Evolutionary conservation across 768 basidiomycete species (phyloP), one percentile per base, ranked within the genome.

Genomic region (Scleroderma bovista): DNA sequence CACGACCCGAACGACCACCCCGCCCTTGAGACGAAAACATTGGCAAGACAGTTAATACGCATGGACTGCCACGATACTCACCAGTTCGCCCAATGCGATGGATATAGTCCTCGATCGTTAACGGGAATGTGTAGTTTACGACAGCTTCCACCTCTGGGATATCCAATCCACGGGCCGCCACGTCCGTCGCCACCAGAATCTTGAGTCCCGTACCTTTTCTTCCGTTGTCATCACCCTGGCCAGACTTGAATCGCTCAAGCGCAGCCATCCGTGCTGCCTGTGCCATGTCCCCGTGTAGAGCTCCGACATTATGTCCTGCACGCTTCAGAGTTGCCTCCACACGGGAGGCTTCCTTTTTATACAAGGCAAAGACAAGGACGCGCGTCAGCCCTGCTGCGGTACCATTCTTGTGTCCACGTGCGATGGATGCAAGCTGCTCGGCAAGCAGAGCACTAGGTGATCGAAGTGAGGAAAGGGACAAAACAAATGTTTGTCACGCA

Each of bases 261-360:
- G 93, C 85, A 40, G 87, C 85, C 72, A 93, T 82, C 5, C 96
- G 79, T 43, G 86, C 84, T 17, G 71, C 72, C 66, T 98, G 95
- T 11, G 84, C 77, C 81, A 97, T 77, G 69, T 98, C 94, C 1
- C 94, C 94, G 58, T 95, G 94, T 37, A 96, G 72, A 3, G 86
- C 86, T 6, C 80, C 84, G 15, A 93, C 92, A 22, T 77, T 68
- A 72, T 88, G 93, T 17, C 83, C 91, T 22, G 85, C 80, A 44
- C 81, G 73, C 46, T 75, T 70, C 12, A 99, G 80, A 61, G 81
- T 86, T 57, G 79, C 74, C 63, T 91, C 91, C 2, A 99, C 82
- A n/a, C 96, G 79, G 16, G 88, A 79, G 7, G 94, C 92, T 67
- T 97, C 96, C 65, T 93, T 95, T 72, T 99, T 99, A 75, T 99